phyloP scores from a whole-genome alignment of 2,329 filamentous ascomycete species.

The Ophiosphaerella narmari region DNA sequence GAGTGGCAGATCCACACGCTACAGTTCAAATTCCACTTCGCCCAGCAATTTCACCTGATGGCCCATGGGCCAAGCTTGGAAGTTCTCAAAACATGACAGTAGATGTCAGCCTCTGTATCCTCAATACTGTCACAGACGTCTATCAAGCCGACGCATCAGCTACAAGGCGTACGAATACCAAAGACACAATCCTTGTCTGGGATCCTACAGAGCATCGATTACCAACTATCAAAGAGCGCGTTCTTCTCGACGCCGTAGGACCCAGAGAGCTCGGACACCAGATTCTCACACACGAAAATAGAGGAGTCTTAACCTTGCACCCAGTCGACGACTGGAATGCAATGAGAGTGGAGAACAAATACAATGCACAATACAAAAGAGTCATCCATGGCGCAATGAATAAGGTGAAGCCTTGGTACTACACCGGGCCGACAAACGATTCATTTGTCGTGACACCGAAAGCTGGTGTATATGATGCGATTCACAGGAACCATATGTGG shows the following conservation, averaged over 20 bases:
- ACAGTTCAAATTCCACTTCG: background rate
- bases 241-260: too few species aligned
- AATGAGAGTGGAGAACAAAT: too few species aligned
- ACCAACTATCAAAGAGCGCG: too few species aligned
- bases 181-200: background rate
- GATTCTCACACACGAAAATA: too few species aligned
- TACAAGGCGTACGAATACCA: background rate
- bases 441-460: background rate
- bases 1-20: too few species aligned
- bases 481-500: conserved; percentile 10
- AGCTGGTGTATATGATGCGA: background rate
- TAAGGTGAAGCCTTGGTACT: background rate
- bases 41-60: background rate
- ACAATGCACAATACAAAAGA: too few species aligned
- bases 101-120: background rate
- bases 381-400: too few species aligned
- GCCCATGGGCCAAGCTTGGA: background rate
- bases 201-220: background rate
- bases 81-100: background rate
- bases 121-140: background rate
- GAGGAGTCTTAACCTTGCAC: background rate
- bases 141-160: background rate
- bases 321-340: background rate
- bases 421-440: background rate
- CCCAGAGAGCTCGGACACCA: too few species aligned